Evolutionary conservation across 2,329 filamentous ascomycete genomes (phyloP).

Genomic region (Colletotrichum graminicola): DNA sequence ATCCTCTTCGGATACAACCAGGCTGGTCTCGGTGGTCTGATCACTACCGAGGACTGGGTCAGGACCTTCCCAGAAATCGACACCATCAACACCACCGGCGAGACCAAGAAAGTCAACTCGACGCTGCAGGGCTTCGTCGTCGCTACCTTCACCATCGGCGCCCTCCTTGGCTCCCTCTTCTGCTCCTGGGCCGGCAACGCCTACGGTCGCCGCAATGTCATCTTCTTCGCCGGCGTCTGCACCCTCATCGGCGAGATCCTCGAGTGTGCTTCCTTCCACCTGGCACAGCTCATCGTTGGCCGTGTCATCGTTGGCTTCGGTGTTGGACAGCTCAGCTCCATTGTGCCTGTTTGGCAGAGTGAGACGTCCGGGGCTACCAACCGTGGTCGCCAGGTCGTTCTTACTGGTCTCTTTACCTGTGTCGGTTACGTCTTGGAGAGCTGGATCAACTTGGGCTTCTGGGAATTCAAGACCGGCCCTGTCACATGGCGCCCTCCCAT

Average conservation of each 20-base stretch:
- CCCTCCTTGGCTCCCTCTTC: constrained; percentile 52
- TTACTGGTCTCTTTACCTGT: constrained; percentile 47
- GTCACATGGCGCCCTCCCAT: constrained; percentile 52
- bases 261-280: constrained; percentile 51
- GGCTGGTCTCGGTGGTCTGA: constrained; percentile 53
- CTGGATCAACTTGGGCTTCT: constrained; percentile 62
- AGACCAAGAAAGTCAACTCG: constrained; percentile 49
- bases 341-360: constrained; percentile 57
- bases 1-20: constrained; percentile 59
- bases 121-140: constrained; percentile 55
- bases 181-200: constrained; percentile 53
- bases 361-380: constrained; percentile 55
- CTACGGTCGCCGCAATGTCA: constrained; percentile 51
- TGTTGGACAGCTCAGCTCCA: constrained; percentile 54
- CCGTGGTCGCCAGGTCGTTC: constrained; percentile 57
- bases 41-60: constrained; percentile 51
- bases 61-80: constrained; percentile 55
- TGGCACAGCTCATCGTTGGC: constrained; percentile 58
- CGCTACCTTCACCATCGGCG: constrained; percentile 54
- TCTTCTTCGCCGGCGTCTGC: constrained; percentile 49
- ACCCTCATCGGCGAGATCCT: constrained; percentile 53
- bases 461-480: constrained; percentile 46
- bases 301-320: constrained; percentile 57
- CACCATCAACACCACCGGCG: constrained; percentile 51
- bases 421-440: constrained; percentile 52